A percentile compares a stretch with the other conserved stretches of the same genome.
Evolutionary conservation across 2,329 filamentous ascomycete species (phyloP).

Genomic region (Diaporthe vexans): DNA sequence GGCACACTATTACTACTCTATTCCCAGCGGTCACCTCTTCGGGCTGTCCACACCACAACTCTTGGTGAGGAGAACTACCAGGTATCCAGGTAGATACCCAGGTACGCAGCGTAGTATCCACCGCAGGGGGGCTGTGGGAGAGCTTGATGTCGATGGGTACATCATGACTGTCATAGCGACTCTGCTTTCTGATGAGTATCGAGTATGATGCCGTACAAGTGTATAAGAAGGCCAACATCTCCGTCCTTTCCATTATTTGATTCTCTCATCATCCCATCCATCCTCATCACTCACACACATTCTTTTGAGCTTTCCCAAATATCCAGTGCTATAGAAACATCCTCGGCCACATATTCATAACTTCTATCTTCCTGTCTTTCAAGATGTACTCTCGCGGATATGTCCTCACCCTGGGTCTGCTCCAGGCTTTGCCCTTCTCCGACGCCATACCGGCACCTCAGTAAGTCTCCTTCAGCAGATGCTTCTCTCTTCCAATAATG

Average conservation of each 20-base stretch:
- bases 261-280: not conserved
- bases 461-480: not conserved
- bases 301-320: slow-evolving; percentile 11
- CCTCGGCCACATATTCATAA: not conserved
- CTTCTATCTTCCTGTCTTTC: not conserved
- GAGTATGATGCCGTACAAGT: not conserved
- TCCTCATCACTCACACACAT: slow-evolving; percentile 20
- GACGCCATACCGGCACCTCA: slow-evolving; percentile 33
- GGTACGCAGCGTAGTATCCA: not conserved
- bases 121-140: slow-evolving; percentile 13
- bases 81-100: not conserved
- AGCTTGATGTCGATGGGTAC: not conserved
- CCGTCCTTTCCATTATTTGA: not conserved
- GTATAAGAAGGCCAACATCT: slow-evolving; percentile 16
- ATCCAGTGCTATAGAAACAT: not conserved
- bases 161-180: slow-evolving; percentile 6
- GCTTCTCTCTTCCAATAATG: not conserved
- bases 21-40: slow-evolving; percentile 5
- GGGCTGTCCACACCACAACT: not conserved
- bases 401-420: slow-evolving; percentile 26
- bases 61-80: not conserved
- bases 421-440: slow-evolving; percentile 36
- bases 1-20: slow-evolving; percentile 21
- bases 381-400: slow-evolving; percentile 30
- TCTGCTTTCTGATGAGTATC: not conserved